A percentile compares a stretch with the other conserved stretches of the same genome.
Conservation (phyloP, 257 asterid species). For the Scutellaria minor region DNA sequence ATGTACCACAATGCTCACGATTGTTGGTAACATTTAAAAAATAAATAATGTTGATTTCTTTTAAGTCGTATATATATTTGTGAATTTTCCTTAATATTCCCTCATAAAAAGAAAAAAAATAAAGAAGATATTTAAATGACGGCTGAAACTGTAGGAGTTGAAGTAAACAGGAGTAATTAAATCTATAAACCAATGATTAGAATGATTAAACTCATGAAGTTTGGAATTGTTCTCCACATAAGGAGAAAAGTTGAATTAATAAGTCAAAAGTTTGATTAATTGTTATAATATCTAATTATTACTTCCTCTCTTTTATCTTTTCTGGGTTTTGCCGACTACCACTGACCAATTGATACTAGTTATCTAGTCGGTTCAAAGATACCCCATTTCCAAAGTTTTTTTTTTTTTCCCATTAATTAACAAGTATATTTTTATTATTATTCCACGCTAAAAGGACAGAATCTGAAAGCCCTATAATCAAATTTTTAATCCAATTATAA, state of each 20-base stretch:
- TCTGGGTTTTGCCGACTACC: slow-evolving; percentile 43
- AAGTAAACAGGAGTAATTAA: slow-evolving; percentile 12
- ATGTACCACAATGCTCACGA: too few species aligned
- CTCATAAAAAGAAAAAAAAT: not conserved
- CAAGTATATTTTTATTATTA: too few species aligned
- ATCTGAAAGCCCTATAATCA: too few species aligned
- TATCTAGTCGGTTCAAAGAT: not conserved
- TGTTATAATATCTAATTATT: slow-evolving; percentile 25
- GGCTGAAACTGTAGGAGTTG: slow-evolving; percentile 9
- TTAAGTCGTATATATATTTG: too few species aligned
- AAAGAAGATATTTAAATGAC: not conserved
- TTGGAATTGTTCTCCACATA: slow-evolving; percentile 35
- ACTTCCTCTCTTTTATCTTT: not conserved
- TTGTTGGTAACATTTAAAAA: too few species aligned
- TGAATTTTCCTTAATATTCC: too few species aligned
- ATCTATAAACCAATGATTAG: slow-evolving; percentile 39
- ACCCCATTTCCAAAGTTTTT: not conserved
- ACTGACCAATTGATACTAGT: slow-evolving; percentile 1
- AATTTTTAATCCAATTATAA: too few species aligned
- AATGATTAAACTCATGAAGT: slow-evolving; percentile 34
- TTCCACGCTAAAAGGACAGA: too few species aligned
- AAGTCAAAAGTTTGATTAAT: slow-evolving; percentile 41
- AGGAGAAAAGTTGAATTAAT: slow-evolving; percentile 23
- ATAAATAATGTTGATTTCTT: too few species aligned
- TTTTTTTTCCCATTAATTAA: too few species aligned